Evolutionary conservation across 306 rosid genomes (phyloP).

Genomic region (Trifolium repens): DNA sequence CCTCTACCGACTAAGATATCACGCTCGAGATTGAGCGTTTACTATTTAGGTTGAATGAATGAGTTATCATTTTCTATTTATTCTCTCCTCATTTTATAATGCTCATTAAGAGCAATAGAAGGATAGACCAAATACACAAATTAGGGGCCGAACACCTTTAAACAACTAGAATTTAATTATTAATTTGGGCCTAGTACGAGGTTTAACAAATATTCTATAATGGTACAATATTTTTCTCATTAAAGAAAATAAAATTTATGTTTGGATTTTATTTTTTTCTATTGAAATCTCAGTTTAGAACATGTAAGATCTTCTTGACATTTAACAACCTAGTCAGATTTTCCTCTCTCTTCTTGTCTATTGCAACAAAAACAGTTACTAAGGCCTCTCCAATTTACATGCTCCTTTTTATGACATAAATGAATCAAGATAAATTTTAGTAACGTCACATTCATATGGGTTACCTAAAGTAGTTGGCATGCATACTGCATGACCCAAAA

Average conservation of each 20-base stretch:
- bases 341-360: conserved; percentile 20
- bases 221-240: neutral
- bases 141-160: no score
- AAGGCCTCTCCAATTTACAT: conserved; percentile 3
- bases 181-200: no score
- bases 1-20: no score
- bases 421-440: conserved; percentile 21
- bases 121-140: no score
- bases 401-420: conserved; percentile 31
- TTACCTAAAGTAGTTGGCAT: conserved; percentile 34
- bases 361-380: conserved; percentile 24
- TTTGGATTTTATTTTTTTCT: conserved; percentile 27
- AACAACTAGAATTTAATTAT: no score
- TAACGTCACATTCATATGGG: conserved; percentile 40
- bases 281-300: conserved; percentile 15
- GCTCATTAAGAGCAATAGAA: no score
- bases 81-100: no score
- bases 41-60: no score
- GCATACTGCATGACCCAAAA: conserved; percentile 23
- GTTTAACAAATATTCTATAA: no score
- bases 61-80: no score
- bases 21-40: no score
- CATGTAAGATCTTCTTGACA: conserved; percentile 13
- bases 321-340: conserved; percentile 27
- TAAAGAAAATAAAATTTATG: neutral